Conservation (phyloP, 2,329 filamentous ascomycete species). For the Paecilomyces variotii region DNA sequence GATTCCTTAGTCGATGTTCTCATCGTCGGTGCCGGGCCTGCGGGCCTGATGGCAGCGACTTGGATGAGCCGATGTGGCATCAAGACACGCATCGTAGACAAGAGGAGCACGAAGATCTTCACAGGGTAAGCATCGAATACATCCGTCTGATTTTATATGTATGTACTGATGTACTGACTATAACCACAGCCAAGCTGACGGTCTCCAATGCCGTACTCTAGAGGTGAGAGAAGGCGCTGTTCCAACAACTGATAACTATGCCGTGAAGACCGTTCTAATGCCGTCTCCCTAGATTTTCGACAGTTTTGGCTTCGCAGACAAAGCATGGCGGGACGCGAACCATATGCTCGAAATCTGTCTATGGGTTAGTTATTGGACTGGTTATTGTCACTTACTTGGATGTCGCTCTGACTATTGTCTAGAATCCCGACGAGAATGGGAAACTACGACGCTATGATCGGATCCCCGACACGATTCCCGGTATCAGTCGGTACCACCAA, state of each 20-base stretch:
- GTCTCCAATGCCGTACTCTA: constrained; percentile 56
- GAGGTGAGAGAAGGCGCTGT: constrained; percentile 28
- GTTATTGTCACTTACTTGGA: constrained; percentile 12
- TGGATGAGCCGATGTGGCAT: constrained; percentile 45
- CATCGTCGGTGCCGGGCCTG: constrained; percentile 45
- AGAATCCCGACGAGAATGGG: constrained; percentile 55
- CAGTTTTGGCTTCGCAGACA: constrained; percentile 59
- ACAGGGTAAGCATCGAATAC: constrained; percentile 12
- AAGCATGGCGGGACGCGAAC: constrained; percentile 58
- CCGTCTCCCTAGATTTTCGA: constrained; percentile 49
- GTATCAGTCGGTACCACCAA: constrained; percentile 49
- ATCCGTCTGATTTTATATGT: background rate
- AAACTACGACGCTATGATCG: constrained; percentile 50
- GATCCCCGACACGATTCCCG: constrained; percentile 55
- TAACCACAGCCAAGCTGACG: constrained; percentile 37
- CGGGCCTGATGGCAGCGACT: constrained; percentile 42
- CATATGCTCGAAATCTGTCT: constrained; percentile 59
- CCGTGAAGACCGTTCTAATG: background rate
- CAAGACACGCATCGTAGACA: constrained; percentile 42
- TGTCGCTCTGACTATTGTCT: constrained; percentile 3
- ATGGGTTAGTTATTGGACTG: constrained; percentile 25
- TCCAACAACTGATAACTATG: background rate
- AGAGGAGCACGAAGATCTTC: constrained; percentile 30
- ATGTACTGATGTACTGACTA: background rate
- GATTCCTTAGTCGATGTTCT: constrained; percentile 30